A percentile compares a stretch with the other conserved stretches of the same genome.
phyloP scores from a whole-genome alignment of 306 rosid genomes.

The Datisca glomerata region DNA sequence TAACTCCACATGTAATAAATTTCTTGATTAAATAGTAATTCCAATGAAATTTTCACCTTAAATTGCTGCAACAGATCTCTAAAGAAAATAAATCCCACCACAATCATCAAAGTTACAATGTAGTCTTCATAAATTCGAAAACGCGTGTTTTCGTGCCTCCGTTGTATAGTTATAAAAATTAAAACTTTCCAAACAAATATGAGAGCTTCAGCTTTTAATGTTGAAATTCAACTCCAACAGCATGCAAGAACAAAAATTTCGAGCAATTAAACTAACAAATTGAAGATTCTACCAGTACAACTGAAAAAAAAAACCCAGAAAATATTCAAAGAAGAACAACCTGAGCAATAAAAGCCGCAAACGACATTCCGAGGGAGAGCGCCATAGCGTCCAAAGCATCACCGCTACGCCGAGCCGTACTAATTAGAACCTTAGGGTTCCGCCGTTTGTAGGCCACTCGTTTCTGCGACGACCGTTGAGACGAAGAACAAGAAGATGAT shows the following conservation, averaged over 20 bases:
- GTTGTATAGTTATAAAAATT: too few relatives aligned
- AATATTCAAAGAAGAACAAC: slow-evolving; percentile 17
- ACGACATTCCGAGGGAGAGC: slow-evolving; percentile 73
- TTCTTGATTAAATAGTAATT: too few relatives aligned
- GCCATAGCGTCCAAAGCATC: slow-evolving; percentile 38
- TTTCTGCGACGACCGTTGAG: slow-evolving; percentile 16
- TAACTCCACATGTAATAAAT: too few relatives aligned
- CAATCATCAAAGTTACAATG: too few relatives aligned
- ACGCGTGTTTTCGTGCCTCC: too few relatives aligned
- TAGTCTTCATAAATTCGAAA: too few relatives aligned
- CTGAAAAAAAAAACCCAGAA: neutral
- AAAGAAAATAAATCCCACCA: too few relatives aligned
- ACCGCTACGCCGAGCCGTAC: slow-evolving; percentile 24
- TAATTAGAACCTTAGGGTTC: slow-evolving; percentile 27
- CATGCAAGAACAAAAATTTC: neutral
- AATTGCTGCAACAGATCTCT: too few relatives aligned
- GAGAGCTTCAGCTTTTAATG: too few relatives aligned
- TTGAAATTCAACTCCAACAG: neutral
- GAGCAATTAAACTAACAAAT: neutral
- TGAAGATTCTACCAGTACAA: neutral
- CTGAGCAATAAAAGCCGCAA: slow-evolving; percentile 77
- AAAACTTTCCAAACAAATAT: too few relatives aligned
- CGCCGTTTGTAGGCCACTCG: slow-evolving; percentile 41
- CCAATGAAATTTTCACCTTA: too few relatives aligned
- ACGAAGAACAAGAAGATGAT: slow-evolving; percentile 18